Percentiles rank a stretch among this genome's conserved stretches.
phyloP scores from a whole-genome alignment of 441 rosid genomes.

The Populus hybrid region DNA sequence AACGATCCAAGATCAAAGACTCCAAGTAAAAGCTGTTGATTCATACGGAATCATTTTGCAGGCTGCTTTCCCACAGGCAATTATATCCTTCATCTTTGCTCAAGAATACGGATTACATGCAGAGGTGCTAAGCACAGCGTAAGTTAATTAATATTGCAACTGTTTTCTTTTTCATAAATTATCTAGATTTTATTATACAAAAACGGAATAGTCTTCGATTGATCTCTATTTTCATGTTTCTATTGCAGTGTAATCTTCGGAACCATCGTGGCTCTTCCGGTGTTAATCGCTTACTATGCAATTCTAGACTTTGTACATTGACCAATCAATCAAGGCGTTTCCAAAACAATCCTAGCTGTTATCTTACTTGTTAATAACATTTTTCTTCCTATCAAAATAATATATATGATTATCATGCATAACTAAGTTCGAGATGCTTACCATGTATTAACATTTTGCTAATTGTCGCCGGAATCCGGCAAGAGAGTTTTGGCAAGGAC shows the following conservation, averaged over 20 bases:
- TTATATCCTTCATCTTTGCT: slow-evolving; percentile 84
- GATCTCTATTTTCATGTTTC: neutral
- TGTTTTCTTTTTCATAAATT: neutral
- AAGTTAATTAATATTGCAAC: slow-evolving; percentile 20
- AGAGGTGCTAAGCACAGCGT: slow-evolving; percentile 94
- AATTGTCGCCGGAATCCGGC: neutral
- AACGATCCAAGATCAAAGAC: neutral
- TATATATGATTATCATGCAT: no score
- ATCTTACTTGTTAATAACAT: neutral
- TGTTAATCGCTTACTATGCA: slow-evolving; percentile 71
- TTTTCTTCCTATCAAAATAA: neutral
- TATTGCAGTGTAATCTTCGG: slow-evolving; percentile 83
- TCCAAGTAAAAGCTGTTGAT: neutral
- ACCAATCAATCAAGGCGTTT: slow-evolving; percentile 1
- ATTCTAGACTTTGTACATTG: slow-evolving; percentile 51
- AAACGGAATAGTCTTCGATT: neutral
- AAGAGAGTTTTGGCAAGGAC: neutral
- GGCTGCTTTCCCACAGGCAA: slow-evolving; percentile 92
- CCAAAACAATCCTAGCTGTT: neutral
- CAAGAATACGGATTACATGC: slow-evolving; percentile 86
- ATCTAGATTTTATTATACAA: neutral
- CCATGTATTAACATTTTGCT: neutral
- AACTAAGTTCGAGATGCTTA: neutral
- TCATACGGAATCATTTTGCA: slow-evolving; percentile 19
- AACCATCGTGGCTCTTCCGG: slow-evolving; percentile 64